Base-by-base conservation (phyloP, 1,284 basidiomycete species). In the Papiliotrema flavescens region DNA sequence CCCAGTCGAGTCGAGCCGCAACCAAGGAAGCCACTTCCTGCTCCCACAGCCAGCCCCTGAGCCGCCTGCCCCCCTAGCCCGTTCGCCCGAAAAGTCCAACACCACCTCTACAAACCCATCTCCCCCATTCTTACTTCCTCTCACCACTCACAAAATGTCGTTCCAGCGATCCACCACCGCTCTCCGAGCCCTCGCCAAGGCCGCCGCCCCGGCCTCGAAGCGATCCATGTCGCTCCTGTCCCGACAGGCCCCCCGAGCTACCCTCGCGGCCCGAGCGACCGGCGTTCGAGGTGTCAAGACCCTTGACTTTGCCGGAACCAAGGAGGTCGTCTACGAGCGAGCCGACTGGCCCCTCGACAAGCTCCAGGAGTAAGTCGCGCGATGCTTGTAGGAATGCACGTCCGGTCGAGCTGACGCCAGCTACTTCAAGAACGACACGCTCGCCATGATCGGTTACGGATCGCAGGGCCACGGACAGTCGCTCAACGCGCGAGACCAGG, bases 351-450 rank as follows among this genome's bases (percentile, higher is more conserved):
- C 95, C 42, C 81, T 95, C 59, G 86, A 92, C 69, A 97, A 91
- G 80, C 87, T 99, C 76, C 95, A 98, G 78, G 93, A 98, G 75
- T 80, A 74, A 62, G 74, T 71, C 8, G 8, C 43, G 13, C 26
- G 17, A 8, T n/a, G 8, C 14, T 47, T 20, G 41, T 43, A 24
- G 41, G 11, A 9, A 7, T n/a, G 34, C 32, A 13, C 22, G 6
- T 14, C 24, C 32, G 28, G 28, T 36, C 28, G 47, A 17, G 45
- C 28, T 34, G 45, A 20, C 23, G 19, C 6, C 57, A 76, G 74
- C 66, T 96, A 93, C 83, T 96, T 98, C 84, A 98, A 98, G 81
- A 88, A 98, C 76, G 96, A 99, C 80, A 98, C 95, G 64, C 90
- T 99, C 60, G 95, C 95, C 63, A 85, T 98, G 78, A 96, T 98